Percentiles rank a stretch among this genome's conserved stretches.
Conservation (phyloP, 2,329 filamentous ascomycete genomes). For the Exophiala sideris region DNA sequence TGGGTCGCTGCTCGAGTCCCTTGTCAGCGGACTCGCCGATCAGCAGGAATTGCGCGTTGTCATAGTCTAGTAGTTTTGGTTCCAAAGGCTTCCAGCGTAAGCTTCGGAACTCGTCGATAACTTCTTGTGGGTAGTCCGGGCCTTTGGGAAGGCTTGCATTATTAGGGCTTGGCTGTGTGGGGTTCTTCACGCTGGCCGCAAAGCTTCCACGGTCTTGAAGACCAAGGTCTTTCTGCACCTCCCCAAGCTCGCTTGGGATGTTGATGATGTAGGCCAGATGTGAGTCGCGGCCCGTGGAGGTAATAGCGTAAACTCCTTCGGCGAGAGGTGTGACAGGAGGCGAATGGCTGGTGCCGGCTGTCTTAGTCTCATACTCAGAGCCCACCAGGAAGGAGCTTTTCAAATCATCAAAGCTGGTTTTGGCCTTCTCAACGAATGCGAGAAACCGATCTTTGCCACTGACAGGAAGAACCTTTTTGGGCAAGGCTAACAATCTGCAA, state of each 20-base stretch:
- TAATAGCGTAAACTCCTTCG: slow-evolving; percentile 82
- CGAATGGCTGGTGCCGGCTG: slow-evolving; percentile 63
- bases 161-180: slow-evolving; percentile 63
- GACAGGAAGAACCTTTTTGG: slow-evolving; percentile 77
- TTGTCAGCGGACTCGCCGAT: slow-evolving; percentile 60
- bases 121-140: slow-evolving; percentile 68
- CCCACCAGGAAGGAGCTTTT: slow-evolving; percentile 67
- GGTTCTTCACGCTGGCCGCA: slow-evolving; percentile 76
- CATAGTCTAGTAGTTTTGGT: slow-evolving; percentile 71
- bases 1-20: slow-evolving; percentile 54
- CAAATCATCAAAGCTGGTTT: slow-evolving; percentile 63
- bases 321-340: slow-evolving; percentile 72
- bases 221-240: slow-evolving; percentile 73
- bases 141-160: slow-evolving; percentile 61
- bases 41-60: slow-evolving; percentile 72
- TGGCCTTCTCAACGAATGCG: slow-evolving; percentile 76
- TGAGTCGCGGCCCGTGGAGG: slow-evolving; percentile 65
- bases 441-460: slow-evolving; percentile 69
- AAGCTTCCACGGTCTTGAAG: slow-evolving; percentile 70
- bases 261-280: slow-evolving; percentile 80
- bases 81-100: slow-evolving; percentile 72
- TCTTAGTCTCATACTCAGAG: slow-evolving; percentile 72
- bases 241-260: slow-evolving; percentile 64
- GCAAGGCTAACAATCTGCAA: slow-evolving; percentile 70
- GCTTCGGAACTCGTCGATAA: slow-evolving; percentile 68